These are phyloP conservation scores for Pseudocercospora eumusae DNA, from an alignment of 2,329 filamentous ascomycete species.

Conservation along the genomic window DNA sequence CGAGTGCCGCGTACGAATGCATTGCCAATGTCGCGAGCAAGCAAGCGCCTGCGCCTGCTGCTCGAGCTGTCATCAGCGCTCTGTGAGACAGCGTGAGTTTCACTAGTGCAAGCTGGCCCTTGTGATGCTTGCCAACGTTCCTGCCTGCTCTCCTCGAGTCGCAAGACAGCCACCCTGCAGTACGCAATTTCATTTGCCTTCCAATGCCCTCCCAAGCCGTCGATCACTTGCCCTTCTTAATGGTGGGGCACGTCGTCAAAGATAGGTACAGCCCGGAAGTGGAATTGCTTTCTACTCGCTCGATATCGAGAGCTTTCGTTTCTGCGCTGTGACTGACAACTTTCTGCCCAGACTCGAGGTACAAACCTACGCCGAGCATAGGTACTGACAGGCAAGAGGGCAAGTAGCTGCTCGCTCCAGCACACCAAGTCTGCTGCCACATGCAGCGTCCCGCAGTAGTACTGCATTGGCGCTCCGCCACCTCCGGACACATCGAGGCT, in stretches of 20 bases:
- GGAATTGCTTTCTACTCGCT: neutral
- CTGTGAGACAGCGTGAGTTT: conserved; percentile 1
- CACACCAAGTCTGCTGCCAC: conserved; percentile 14
- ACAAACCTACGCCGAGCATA: neutral
- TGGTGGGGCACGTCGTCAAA: conserved; percentile 7
- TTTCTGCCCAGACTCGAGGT: neutral
- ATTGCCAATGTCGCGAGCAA: neutral
- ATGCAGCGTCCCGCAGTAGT: conserved; percentile 18
- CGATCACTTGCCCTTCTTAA: neutral
- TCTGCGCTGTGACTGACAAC: neutral
- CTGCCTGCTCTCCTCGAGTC: neutral
- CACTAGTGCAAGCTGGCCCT: conserved; percentile 1
- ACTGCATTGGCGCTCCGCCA: conserved; percentile 16
- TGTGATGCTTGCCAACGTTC: conserved; percentile 1
- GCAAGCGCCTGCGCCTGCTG: neutral
- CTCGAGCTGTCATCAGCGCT: conserved; percentile 6
- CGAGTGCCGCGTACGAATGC: neutral
- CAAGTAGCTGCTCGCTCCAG: conserved; percentile 15
- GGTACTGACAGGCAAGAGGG: conserved; percentile 3
- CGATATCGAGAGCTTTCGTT: neutral
- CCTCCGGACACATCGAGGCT: conserved; percentile 18
- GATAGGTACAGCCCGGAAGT: conserved; percentile 4
- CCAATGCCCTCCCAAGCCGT: neutral
- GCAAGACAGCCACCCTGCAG: neutral
- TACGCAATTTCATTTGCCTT: conserved; percentile 7